These are phyloP conservation scores for Phytophthora macrochlamydospora DNA, from an alignment of 352 stramenopile species.

Conservation along the genomic window DNA sequence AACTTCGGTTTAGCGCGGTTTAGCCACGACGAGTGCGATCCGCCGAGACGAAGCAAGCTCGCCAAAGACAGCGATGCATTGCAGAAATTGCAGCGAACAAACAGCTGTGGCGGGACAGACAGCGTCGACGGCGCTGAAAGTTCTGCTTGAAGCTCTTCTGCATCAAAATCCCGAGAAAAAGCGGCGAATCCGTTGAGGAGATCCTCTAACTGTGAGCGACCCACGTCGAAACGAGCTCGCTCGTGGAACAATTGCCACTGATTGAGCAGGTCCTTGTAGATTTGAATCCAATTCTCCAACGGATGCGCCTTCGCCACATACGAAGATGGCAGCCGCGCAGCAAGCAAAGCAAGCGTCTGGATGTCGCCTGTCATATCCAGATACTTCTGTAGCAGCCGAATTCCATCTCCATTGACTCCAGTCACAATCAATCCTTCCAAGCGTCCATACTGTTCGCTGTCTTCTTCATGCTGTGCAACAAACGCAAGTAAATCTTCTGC, in stretches of 20 bases:
- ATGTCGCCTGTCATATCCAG: conserved; percentile 91
- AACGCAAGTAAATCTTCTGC: conserved; percentile 85
- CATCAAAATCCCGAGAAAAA: conserved; percentile 55
- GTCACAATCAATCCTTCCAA: conserved; percentile 93
- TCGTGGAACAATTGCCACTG: conserved; percentile 94
- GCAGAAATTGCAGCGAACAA: conserved; percentile 96
- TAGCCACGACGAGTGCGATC: conserved; percentile 90
- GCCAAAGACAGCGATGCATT: conserved; percentile 90
- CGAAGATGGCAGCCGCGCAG: conserved; percentile 61
- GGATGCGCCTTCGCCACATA: conserved; percentile 63
- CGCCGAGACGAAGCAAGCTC: conserved; percentile 85
- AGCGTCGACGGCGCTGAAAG: conserved; percentile 53
- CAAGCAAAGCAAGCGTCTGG: conserved; percentile 91
- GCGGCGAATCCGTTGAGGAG: conserved; percentile 79
- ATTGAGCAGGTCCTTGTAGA: conserved; percentile 93
- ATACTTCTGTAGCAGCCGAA: conserved; percentile 92
- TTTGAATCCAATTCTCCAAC: conserved; percentile 89
- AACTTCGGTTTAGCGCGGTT: conserved; percentile 90
- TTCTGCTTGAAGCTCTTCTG: conserved; percentile 51
- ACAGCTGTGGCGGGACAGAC: conserved; percentile 86
- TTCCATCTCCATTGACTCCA: conserved; percentile 80
- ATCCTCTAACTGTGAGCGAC: conserved; percentile 88
- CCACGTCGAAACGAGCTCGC: conserved; percentile 93
- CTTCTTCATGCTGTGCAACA: conserved; percentile 75
- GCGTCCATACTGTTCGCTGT: conserved; percentile 83